phyloP scores from a whole-genome alignment of 192 early-diverging fungal species.

The Funneliformis geosporum region DNA sequence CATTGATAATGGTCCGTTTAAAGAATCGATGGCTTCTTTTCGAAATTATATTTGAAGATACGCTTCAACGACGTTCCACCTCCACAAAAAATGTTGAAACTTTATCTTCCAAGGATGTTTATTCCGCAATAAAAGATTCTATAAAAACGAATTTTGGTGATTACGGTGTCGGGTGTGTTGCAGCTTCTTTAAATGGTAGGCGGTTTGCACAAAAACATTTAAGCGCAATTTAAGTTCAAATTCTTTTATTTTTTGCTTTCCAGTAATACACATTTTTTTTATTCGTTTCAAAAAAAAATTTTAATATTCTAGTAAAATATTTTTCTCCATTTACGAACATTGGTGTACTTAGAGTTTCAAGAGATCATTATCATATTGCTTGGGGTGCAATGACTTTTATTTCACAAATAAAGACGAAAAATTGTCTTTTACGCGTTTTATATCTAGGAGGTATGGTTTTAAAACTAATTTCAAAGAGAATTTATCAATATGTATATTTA shows the following conservation, averaged over 20 bases:
- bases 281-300: neutral
- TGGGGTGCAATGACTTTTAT: slow-evolving; percentile 53
- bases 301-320: slow-evolving; percentile 46
- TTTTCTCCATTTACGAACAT: slow-evolving; percentile 51
- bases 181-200: slow-evolving; percentile 41
- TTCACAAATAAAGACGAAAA: slow-evolving; percentile 40
- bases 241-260: neutral
- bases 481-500: neutral
- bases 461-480: neutral
- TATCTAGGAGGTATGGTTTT: slow-evolving; percentile 47
- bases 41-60: slow-evolving; percentile 45
- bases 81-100: slow-evolving; percentile 33
- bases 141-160: slow-evolving; percentile 53
- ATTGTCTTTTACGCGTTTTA: slow-evolving; percentile 44
- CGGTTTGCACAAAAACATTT: too few species aligned
- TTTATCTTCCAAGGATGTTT: slow-evolving; percentile 38
- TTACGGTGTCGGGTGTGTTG: slow-evolving; percentile 42
- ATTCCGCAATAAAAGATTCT: slow-evolving; percentile 41
- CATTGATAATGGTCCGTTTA: slow-evolving; percentile 48
- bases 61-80: slow-evolving; percentile 34
- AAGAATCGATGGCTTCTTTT: slow-evolving; percentile 55
- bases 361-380: slow-evolving; percentile 47
- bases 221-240: neutral
- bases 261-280: neutral
- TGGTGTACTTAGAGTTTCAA: slow-evolving; percentile 47